Evolutionary conservation across 2,329 filamentous ascomycete species (phyloP).

Genomic region (Bipolaris cookei): DNA sequence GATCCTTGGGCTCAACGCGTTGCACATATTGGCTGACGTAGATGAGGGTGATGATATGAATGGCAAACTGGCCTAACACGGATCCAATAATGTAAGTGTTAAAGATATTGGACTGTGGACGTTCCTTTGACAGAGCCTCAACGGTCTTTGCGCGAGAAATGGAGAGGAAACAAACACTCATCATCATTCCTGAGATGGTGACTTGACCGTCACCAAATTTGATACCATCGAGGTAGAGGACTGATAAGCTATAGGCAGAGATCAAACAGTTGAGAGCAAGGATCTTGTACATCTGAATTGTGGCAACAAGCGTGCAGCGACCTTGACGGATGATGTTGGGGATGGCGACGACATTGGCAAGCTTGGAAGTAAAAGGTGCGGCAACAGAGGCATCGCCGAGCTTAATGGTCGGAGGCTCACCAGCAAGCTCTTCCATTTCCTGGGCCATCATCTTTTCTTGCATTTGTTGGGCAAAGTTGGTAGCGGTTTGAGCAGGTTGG

Average conservation of each 20-base stretch:
- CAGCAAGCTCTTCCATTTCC: constrained; percentile 74
- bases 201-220: constrained; percentile 99
- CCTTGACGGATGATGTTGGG: constrained; percentile 99
- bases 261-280: constrained; percentile 97
- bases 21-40: constrained; percentile 93
- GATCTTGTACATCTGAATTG: constrained; percentile 99
- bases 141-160: constrained; percentile 98
- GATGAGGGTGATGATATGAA: constrained; percentile 92
- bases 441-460: constrained; percentile 81
- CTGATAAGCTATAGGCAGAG: constrained; percentile 94
- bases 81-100: constrained; percentile 99
- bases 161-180: constrained; percentile 98
- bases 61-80: constrained; percentile 93
- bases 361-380: constrained; percentile 95
- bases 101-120: constrained; percentile 98
- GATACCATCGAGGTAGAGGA: constrained; percentile 96
- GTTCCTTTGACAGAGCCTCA: constrained; percentile 93
- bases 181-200: constrained; percentile 98
- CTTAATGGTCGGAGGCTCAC: constrained; percentile 94
- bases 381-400: constrained; percentile 96
- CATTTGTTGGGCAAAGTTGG: constrained; percentile 76
- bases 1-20: constrained; percentile 72
- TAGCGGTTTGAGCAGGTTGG: constrained; percentile 66
- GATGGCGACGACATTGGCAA: constrained; percentile 94
- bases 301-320: constrained; percentile 94